A percentile compares a stretch with the other conserved stretches of the same genome.
phyloP scores from a whole-genome alignment of 2,329 filamentous ascomycete species.

The Westerdykella sp. region DNA sequence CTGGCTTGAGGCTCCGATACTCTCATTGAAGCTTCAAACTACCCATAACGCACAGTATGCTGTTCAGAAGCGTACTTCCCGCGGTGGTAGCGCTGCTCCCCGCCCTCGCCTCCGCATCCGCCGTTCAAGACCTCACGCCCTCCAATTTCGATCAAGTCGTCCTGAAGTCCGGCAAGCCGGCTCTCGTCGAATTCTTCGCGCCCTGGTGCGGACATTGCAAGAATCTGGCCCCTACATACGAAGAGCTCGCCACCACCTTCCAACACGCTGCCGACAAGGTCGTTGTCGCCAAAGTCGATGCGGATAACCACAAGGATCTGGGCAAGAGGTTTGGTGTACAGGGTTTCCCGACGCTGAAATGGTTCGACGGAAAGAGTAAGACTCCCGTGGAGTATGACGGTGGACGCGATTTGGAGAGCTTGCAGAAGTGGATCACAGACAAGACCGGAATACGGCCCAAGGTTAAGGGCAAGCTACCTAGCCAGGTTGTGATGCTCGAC shows the following conservation, averaged over 20 bases:
- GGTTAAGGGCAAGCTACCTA: conserved; percentile 66
- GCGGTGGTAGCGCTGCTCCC: conserved; percentile 29
- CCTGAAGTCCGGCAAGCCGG: conserved; percentile 86
- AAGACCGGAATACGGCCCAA: conserved; percentile 82
- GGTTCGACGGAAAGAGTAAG: conserved; percentile 91
- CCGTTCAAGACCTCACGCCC: conserved; percentile 83
- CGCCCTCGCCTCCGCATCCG: conserved; percentile 56
- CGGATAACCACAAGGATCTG: conserved; percentile 77
- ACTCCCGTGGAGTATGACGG: conserved; percentile 79
- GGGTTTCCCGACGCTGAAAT: conserved; percentile 96
- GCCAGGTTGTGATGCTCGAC: conserved; percentile 71
- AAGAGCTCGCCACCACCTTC: conserved; percentile 75
- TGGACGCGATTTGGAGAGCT: conserved; percentile 79
- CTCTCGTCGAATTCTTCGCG: conserved; percentile 95
- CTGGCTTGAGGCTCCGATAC: conserved; percentile 12
- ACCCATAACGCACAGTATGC: conserved; percentile 17
- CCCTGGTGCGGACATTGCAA: conserved; percentile 99
- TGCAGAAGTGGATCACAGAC: conserved; percentile 72
- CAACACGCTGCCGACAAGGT: conserved; percentile 68
- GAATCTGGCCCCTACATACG: conserved; percentile 87
- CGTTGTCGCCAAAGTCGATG: conserved; percentile 91
- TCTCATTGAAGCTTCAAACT: conserved; percentile 12
- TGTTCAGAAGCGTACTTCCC: conserved; percentile 28
- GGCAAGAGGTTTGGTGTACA: conserved; percentile 83
- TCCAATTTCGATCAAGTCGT: conserved; percentile 88